These are phyloP conservation scores for Eurotiales sp. DNA, from an alignment of 2,329 filamentous ascomycete genomes.

Conservation along the genomic window DNA sequence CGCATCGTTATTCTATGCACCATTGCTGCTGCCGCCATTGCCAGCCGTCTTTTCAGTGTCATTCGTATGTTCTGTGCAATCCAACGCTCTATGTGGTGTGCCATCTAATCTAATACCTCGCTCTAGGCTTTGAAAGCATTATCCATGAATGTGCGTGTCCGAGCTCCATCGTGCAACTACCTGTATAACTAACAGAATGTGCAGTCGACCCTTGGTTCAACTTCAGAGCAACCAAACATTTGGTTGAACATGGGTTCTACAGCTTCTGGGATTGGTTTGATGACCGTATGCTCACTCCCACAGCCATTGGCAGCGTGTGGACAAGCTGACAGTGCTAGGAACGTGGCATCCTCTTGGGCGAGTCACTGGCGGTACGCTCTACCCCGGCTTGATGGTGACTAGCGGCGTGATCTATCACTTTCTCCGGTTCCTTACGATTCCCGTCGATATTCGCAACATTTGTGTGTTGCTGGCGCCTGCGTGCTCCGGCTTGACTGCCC, in stretches of 20 bases:
- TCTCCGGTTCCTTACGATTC: conserved; percentile 81
- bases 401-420: conserved; percentile 95
- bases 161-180: neutral
- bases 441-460: conserved; percentile 97
- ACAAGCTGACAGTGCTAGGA: conserved; percentile 43
- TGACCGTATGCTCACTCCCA: conserved; percentile 64
- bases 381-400: conserved; percentile 98
- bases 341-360: conserved; percentile 99
- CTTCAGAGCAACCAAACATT: conserved; percentile 96
- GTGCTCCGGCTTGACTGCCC: conserved; percentile 90
- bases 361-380: conserved; percentile 97
- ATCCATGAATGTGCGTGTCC: conserved; percentile 91
- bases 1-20: conserved; percentile 84
- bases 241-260: conserved; percentile 95
- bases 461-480: conserved; percentile 93
- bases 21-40: conserved; percentile 86
- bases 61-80: conserved; percentile 66
- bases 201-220: conserved; percentile 99
- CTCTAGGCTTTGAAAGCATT: conserved; percentile 88
- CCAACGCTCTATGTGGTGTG: neutral
- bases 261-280: conserved; percentile 99
- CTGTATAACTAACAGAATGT: conserved; percentile 15
- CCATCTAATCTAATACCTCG: conserved; percentile 7
- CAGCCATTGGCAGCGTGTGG: conserved; percentile 8
- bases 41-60: conserved; percentile 94